A percentile compares a stretch with the other conserved stretches of the same genome.
Conservation (phyloP, 768 basidiomycete species). For the Hericium coralloides region DNA sequence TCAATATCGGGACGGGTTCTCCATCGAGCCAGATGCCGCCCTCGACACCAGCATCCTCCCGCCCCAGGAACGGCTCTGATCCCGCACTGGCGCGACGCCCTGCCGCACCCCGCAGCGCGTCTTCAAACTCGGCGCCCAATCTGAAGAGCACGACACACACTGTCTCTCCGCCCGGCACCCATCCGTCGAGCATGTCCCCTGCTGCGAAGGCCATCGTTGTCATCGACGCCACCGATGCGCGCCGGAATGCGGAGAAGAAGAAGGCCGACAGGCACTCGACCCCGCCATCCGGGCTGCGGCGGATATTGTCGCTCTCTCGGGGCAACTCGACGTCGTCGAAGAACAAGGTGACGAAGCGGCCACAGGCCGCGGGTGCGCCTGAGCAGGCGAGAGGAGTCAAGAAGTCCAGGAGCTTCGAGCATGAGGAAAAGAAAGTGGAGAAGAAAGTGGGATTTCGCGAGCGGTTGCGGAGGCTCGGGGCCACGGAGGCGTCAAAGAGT, state of each 20-base stretch:
- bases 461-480: constrained; percentile 7
- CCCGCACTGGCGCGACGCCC: neutral
- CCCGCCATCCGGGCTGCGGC: constrained; percentile 15
- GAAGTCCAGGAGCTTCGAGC: constrained; percentile 5
- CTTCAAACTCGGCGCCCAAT: neutral
- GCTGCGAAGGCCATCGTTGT: constrained; percentile 58
- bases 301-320: constrained; percentile 17
- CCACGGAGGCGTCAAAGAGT: constrained; percentile 6
- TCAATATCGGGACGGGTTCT: constrained; percentile 36
- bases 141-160: neutral
- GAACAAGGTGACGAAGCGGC: constrained; percentile 1
- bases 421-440: constrained; percentile 1
- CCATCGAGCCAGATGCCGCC: neutral
- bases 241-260: constrained; percentile 20
- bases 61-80: neutral
- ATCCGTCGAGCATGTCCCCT: constrained; percentile 25
- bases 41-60: neutral
- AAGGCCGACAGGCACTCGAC: constrained; percentile 16
- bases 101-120: neutral
- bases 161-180: neutral
- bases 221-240: constrained; percentile 45
- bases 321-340: constrained; percentile 5
- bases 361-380: neutral
- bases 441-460: constrained; percentile 7
- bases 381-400: neutral